Percentiles rank a stretch among this genome's conserved stretches.
Conservation (phyloP, 768 basidiomycete genomes). For the Leucosporidium yakuticum region DNA sequence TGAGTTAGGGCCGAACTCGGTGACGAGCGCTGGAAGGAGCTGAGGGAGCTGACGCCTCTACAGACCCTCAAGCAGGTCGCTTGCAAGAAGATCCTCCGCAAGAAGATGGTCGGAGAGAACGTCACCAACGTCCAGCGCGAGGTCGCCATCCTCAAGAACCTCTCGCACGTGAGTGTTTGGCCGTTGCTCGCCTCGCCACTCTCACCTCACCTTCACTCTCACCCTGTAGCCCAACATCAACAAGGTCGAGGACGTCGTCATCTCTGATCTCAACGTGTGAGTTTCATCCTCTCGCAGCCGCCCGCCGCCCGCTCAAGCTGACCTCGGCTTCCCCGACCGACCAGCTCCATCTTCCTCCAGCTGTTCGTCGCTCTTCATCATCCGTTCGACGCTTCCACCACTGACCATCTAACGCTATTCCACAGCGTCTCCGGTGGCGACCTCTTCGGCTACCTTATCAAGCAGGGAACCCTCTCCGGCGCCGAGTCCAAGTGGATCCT, state of each 20-base stretch:
- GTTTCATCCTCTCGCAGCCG: background rate
- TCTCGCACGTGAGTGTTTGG: slow-evolving; percentile 9
- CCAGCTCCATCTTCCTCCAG: slow-evolving; percentile 29
- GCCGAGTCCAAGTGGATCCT: slow-evolving; percentile 13
- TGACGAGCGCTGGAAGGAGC: background rate
- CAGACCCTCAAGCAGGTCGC: slow-evolving; percentile 25
- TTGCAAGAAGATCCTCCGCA: slow-evolving; percentile 18
- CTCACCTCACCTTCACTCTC: background rate
- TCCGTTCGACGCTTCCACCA: background rate
- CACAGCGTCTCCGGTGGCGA: slow-evolving; percentile 31
- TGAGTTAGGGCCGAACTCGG: no score
- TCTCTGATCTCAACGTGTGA: background rate
- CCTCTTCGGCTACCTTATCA: slow-evolving; percentile 29
- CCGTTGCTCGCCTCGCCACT: background rate
- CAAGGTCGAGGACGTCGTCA: slow-evolving; percentile 19
- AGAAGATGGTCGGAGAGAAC: background rate
- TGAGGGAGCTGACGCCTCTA: background rate
- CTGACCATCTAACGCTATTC: background rate
- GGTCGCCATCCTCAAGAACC: slow-evolving; percentile 17
- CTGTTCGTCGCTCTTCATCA: slow-evolving; percentile 5
- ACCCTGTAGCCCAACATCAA: slow-evolving; percentile 25
- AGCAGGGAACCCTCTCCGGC: slow-evolving; percentile 7
- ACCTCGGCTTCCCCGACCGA: background rate
- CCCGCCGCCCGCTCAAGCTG: background rate
- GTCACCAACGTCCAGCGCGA: slow-evolving; percentile 11